These are phyloP conservation scores for Phytopythium delawarense DNA, from an alignment of 352 stramenopile genomes.

Conservation along the genomic window DNA sequence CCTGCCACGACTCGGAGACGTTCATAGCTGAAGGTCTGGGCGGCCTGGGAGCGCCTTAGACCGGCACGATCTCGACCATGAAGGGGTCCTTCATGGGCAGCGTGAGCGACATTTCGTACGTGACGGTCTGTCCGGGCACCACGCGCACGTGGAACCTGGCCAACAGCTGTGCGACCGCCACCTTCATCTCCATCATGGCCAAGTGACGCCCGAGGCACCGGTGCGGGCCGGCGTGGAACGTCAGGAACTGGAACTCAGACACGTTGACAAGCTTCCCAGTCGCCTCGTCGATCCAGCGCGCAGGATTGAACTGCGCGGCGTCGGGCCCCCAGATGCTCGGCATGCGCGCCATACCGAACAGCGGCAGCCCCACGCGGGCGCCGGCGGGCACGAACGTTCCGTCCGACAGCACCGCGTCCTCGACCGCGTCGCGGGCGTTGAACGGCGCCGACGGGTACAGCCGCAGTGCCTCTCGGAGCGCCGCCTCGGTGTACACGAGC, in stretches of 20 bases:
- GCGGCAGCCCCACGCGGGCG: constrained; percentile 12
- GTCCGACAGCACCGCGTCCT: constrained; percentile 18
- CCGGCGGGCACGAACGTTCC: constrained; percentile 21
- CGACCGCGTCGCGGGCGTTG: constrained; percentile 2
- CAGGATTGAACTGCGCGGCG: constrained; percentile 46
- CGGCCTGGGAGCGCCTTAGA: background rate
- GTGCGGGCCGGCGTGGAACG: constrained; percentile 53
- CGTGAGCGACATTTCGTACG: constrained; percentile 27
- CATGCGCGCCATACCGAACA: constrained; percentile 25
- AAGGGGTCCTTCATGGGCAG: constrained; percentile 22
- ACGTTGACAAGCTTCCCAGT: constrained; percentile 17
- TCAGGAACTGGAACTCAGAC: constrained; percentile 41
- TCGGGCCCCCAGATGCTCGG: constrained; percentile 31
- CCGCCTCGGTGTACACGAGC: constrained; percentile 12
- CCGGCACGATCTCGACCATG: constrained; percentile 9
- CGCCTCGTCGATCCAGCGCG: constrained; percentile 50
- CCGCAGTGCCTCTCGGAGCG: constrained; percentile 6
- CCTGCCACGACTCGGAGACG: too few species aligned
- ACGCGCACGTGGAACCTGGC: constrained; percentile 28
- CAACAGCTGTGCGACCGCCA: constrained; percentile 35
- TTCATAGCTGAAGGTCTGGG: too few species aligned
- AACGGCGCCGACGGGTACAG: constrained; percentile 7
- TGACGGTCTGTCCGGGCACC: constrained; percentile 15
- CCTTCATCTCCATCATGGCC: constrained; percentile 57
- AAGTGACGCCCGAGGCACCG: constrained; percentile 49